Base-by-base conservation (phyloP, 768 basidiomycete genomes). In the Lactifluus subvellereus region DNA sequence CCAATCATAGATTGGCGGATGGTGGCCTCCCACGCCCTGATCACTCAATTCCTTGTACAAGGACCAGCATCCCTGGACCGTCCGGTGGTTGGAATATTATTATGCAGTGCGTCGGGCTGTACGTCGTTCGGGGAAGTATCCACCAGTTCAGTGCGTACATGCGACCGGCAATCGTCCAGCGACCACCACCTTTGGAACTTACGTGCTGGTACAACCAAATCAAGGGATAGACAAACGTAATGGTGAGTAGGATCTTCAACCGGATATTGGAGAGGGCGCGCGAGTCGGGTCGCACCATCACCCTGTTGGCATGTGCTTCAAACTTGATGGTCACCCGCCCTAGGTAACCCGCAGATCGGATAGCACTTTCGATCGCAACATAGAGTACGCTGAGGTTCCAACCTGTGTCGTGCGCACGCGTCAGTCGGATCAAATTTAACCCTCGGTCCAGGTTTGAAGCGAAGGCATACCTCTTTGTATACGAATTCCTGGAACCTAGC, bases 401-500 rank as follows among this genome's bases (percentile, higher is more conserved):
- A 27, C 84, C 67, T 84, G 38, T 13, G 6, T 27, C 38, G 6
- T 40, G 54, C 22, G 13, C 38, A 30, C 6, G 10, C 37, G 11
- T 42, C 43, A 57, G 55, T 47, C 18, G 22, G 37, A 3, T 18
- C 30, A 18, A 16, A 27, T 20, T 8, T 18, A 27, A 27, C 27
- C 27, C 13, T 40, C 38, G 13, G 38, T 11, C 38, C 27, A 18
- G 43, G 1, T n/a, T n/a, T n/a, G 27, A 43, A 33, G 10, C 2
- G 45, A 14, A 54, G 45, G 60, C 71, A 11, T 60, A 84, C 86
- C 77, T 89, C 89, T 35, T 79, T 75, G 66, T 90, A 87, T 13
- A 82, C 77, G 69, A 92, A 91, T 73, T 91, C 89, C 72, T 91
- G 91, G 65, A 93, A 75, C n/a, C 78, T 71, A 66, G 86, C 89